Conservation (phyloP, 108 stramenopile species). For the Skeletonema marinoi region DNA sequence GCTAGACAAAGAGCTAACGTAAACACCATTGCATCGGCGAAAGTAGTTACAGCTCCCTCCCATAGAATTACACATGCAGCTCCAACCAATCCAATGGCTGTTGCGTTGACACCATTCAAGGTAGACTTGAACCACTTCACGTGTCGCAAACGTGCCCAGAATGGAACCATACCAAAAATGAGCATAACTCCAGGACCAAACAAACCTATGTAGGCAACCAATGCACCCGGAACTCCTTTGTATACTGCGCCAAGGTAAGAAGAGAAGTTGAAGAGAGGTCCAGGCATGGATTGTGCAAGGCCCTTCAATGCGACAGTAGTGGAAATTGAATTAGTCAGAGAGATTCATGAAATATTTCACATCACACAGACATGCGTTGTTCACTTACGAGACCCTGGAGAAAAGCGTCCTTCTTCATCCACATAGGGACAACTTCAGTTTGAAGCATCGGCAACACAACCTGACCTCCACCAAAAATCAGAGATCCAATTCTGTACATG, state of each 20-base stretch:
- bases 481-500: conserved; percentile 87
- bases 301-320: conserved; percentile 31
- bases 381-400: conserved; percentile 51
- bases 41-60: conserved; percentile 62
- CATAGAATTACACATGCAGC: conserved; percentile 87
- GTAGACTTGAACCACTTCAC: conserved; percentile 71
- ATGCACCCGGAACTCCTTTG: conserved; percentile 81
- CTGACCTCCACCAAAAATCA: conserved; percentile 95
- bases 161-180: conserved; percentile 92
- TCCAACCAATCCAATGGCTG: conserved; percentile 87
- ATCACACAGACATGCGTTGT: too few species aligned
- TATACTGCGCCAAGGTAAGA: conserved; percentile 90
- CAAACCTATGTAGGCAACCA: conserved; percentile 83
- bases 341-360: too few species aligned
- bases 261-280: conserved; percentile 91
- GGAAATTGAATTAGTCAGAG: conserved; percentile 5
- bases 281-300: conserved; percentile 75
- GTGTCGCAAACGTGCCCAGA: conserved; percentile 90
- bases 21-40: conserved; percentile 88
- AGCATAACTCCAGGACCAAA: conserved; percentile 92
- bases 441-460: conserved; percentile 94
- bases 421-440: conserved; percentile 86
- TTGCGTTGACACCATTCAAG: conserved; percentile 83
- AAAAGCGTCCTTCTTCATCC: conserved; percentile 86
- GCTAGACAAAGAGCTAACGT: conserved; percentile 63